These are phyloP conservation scores for Lachancea cidri DNA, from an alignment of 805 yeast genomes.

Conservation along the genomic window DNA sequence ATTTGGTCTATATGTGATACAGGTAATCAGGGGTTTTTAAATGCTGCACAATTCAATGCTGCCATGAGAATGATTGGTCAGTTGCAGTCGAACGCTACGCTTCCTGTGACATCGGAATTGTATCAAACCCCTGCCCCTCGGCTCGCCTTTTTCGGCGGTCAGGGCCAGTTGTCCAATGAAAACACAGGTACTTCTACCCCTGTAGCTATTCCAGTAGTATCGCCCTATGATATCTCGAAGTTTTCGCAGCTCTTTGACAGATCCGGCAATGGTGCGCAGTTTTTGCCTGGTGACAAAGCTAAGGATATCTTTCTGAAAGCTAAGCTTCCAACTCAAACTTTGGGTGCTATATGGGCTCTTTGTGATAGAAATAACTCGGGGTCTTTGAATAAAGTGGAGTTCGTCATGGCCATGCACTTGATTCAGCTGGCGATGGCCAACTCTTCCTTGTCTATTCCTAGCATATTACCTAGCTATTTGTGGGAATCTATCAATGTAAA, in stretches of 20 bases:
- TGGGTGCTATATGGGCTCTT: slow-evolving; percentile 86
- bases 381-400: slow-evolving; percentile 63
- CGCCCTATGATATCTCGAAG: slow-evolving; percentile 53
- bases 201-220: slow-evolving; percentile 45
- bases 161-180: slow-evolving; percentile 42
- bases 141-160: slow-evolving; percentile 48
- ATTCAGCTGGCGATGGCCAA: slow-evolving; percentile 65
- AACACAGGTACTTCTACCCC: slow-evolving; percentile 28
- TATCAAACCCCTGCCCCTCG: slow-evolving; percentile 24
- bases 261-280: slow-evolving; percentile 43
- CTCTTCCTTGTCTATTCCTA: slow-evolving; percentile 56
- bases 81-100: slow-evolving; percentile 58
- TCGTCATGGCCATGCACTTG: slow-evolving; percentile 90
- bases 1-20: slow-evolving; percentile 94
- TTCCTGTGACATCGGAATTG: slow-evolving; percentile 43
- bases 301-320: slow-evolving; percentile 86
- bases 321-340: slow-evolving; percentile 64
- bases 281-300: slow-evolving; percentile 75
- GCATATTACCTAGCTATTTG: slow-evolving; percentile 38
- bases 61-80: slow-evolving; percentile 90
- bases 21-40: slow-evolving; percentile 79
- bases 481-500: slow-evolving; percentile 34
- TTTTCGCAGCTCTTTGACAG: slow-evolving; percentile 71
- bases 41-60: slow-evolving; percentile 71
- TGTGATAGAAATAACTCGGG: slow-evolving; percentile 79